Percentiles rank a stretch among this genome's conserved stretches.
Conservation (phyloP, 108 stramenopile genomes). For the Poteriospumella lacustris region DNA sequence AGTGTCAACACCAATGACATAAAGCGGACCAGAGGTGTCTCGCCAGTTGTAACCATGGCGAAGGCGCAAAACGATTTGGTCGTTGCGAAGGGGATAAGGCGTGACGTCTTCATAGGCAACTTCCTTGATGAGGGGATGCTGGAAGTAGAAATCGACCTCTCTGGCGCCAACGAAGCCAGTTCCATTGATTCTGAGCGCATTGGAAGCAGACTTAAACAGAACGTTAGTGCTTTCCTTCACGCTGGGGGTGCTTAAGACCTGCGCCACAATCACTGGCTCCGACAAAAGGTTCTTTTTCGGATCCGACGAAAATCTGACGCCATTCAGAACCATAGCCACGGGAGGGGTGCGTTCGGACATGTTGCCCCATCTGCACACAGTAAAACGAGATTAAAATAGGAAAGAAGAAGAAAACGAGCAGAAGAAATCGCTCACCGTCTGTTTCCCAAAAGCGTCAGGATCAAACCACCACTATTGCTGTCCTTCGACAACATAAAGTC, state of each 20-base stretch:
- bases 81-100: not conserved
- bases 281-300: not conserved
- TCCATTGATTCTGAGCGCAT: conserved; percentile 6
- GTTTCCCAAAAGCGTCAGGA: not conserved
- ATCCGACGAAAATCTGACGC: not conserved
- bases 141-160: conserved; percentile 10
- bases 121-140: conserved; percentile 9
- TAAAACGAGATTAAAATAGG: not conserved
- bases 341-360: conserved; percentile 11
- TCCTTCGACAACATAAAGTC: conserved; percentile 23
- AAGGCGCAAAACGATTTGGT: not conserved
- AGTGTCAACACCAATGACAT: not conserved
- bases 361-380: conserved; percentile 13
- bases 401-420: not conserved
- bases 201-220: not conserved
- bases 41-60: not conserved
- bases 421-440: not conserved
- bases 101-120: conserved; percentile 10
- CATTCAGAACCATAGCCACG: not conserved
- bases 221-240: conserved; percentile 11
- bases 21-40: not conserved
- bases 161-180: conserved; percentile 19
- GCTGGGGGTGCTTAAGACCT: conserved; percentile 13
- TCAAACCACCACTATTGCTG: not conserved
- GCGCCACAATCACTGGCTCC: conserved; percentile 15